Conservation (phyloP, 345 rosid species). For the Arabis hirsuta region DNA sequence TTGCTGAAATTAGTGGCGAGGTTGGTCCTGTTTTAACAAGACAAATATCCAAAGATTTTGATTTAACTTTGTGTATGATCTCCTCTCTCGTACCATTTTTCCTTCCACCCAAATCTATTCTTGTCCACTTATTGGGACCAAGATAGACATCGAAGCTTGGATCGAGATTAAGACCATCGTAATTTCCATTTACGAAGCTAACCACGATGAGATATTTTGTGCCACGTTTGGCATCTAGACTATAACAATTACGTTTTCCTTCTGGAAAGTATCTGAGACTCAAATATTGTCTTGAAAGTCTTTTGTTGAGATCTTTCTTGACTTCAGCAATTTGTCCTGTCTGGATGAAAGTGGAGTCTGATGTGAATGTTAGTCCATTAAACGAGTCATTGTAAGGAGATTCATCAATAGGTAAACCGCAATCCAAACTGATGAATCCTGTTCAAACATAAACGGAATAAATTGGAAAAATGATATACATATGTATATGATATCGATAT, state of each 20-base stretch:
- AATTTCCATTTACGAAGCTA: conserved; percentile 48
- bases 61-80: conserved; percentile 44
- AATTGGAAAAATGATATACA: background rate
- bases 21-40: conserved; percentile 48
- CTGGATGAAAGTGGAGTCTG: conserved; percentile 41
- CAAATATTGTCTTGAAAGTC: background rate
- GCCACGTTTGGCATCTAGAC: conserved; percentile 20
- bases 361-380: conserved; percentile 40
- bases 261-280: conserved; percentile 46
- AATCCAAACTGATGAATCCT: conserved; percentile 59
- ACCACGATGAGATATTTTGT: conserved; percentile 41
- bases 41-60: conserved; percentile 49
- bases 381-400: conserved; percentile 29
- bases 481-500: background rate
- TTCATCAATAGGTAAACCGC: conserved; percentile 42
- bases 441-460: background rate
- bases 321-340: conserved; percentile 24
- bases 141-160: conserved; percentile 51
- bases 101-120: conserved; percentile 28
- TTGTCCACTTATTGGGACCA: conserved; percentile 50
- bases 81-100: conserved; percentile 25
- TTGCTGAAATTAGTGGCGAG: conserved; percentile 49
- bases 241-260: conserved; percentile 53
- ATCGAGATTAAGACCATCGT: conserved; percentile 39
- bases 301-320: background rate